phyloP scores from a whole-genome alignment of 148 eudicot species.

The Salicornia ramosissima region DNA sequence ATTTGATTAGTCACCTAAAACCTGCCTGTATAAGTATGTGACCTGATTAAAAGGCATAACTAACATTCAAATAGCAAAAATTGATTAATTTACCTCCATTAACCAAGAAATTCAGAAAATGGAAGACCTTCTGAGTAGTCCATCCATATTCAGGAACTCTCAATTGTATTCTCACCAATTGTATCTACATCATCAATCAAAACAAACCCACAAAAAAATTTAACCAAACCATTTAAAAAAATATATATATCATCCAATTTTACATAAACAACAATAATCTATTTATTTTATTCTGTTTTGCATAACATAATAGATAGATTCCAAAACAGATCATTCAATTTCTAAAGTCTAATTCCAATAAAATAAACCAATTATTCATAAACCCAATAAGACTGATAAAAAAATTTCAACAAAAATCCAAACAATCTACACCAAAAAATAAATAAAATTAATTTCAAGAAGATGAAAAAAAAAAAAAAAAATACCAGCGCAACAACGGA shows the following conservation, averaged over 20 bases:
- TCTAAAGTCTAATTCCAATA: constrained; percentile 8
- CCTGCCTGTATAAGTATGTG: neutral
- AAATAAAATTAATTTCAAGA: neutral
- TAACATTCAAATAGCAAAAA: neutral
- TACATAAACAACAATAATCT: neutral
- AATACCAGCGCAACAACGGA: constrained; percentile 70
- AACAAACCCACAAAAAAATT: neutral
- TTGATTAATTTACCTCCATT: constrained; percentile 65
- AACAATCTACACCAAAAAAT: neutral
- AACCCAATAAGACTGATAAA: constrained; percentile 6
- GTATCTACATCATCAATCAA: constrained; percentile 50
- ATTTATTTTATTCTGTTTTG: no score
- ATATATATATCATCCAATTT: no score
- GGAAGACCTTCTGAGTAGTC: constrained; percentile 99
- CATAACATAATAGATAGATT: no score
- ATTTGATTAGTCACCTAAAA: neutral
- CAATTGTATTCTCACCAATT: constrained; percentile 83
- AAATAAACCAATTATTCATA: constrained; percentile 7
- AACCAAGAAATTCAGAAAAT: constrained; percentile 87
- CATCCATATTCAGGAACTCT: constrained; percentile 99
- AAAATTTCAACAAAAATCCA: neutral
- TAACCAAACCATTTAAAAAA: no score
- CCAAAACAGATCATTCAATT: neutral
- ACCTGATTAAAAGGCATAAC: neutral
- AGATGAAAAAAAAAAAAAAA: neutral